phyloP scores from a whole-genome alignment of 495 filamentous ascomycete species.

The Oidiodendron maius region DNA sequence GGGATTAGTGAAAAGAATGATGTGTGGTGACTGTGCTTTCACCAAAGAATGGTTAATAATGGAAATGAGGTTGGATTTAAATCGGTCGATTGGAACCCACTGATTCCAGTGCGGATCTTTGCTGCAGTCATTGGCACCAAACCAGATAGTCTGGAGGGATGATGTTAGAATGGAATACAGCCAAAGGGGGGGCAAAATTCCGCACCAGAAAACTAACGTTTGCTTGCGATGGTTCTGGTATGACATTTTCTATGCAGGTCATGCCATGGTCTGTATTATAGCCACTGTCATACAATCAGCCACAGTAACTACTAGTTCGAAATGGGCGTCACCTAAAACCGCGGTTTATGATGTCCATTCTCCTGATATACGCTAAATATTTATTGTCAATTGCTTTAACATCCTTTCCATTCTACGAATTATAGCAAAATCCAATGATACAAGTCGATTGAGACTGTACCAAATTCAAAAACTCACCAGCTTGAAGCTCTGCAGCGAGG shows the following conservation, averaged over 20 bases:
- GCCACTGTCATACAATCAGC: conserved; percentile 35
- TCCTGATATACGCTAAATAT: conserved; percentile 46
- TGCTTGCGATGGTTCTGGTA: conserved; percentile 50
- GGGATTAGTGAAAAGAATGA: conserved; percentile 60
- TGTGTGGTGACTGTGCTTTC: conserved; percentile 48
- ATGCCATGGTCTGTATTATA: conserved; percentile 60
- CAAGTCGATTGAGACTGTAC: not conserved
- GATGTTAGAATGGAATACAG: not conserved
- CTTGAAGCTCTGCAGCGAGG: conserved; percentile 51
- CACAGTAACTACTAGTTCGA: not conserved
- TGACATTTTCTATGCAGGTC: conserved; percentile 40
- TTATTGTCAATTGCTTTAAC: conserved; percentile 15
- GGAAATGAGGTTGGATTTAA: conserved; percentile 48
- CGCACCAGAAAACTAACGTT: conserved; percentile 46
- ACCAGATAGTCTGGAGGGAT: conserved; percentile 48
- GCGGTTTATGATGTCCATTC: conserved; percentile 62
- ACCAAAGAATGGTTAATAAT: conserved; percentile 52
- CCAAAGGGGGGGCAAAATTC: not conserved
- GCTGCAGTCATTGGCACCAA: conserved; percentile 65
- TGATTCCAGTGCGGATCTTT: conserved; percentile 29
- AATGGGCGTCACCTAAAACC: conserved; percentile 27
- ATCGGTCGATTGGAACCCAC: conserved; percentile 54
- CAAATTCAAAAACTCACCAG: conserved; percentile 40
- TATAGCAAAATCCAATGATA: not conserved
- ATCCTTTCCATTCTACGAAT: not conserved